Base-by-base conservation (phyloP, 345 rosid species). In the Nephelium lappaceum region DNA sequence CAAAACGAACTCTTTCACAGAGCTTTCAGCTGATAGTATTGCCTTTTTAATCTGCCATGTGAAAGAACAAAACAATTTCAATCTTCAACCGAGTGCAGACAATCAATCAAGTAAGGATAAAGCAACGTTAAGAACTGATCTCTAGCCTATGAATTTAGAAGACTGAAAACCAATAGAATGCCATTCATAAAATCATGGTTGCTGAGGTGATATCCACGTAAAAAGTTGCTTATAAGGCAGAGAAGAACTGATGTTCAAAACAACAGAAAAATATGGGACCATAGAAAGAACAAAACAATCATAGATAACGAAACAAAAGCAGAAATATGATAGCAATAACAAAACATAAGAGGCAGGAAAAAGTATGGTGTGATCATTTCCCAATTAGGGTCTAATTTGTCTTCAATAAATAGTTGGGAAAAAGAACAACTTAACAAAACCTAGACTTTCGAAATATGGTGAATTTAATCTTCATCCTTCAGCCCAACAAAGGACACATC, bases 31-130 rank as follows among this genome's bases (percentile, higher is more conserved):
- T 36, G 92, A 89, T 61, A 77, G 58, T 79, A 95, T 91, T 31
- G 84, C 88, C 79, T 79, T 84, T 82, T 89, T 93, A 69, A 95
- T 80, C 98, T 93, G 98, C 80, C 80, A 81, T 80, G 39, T 36
- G 62, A 61, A 47, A 57, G 38, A 77, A 18, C 27, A 60, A 49
- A 66, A 72, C 55, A 47, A 1, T 4, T 39, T 27, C 43, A 68
- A 12, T 51, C 15, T 55, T 76, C 25, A 73, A 67, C 47, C 19
- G 0, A 53, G 49, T 7, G 57, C 24, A 57, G 61, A 83, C 23
- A 12, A 65, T 66, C 66, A 73, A 69, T 16, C 6, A 18, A 6
- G 19, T 3, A 27, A 55, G 58, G 14, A 70, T 42, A 25, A 42
- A 53, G 14, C 61, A 25, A 76, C 8, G 15, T 67, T 21, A 66